phyloP scores from a whole-genome alignment of 192 early-diverging fungal genomes.

The Rhizoclosmatium globosum region DNA sequence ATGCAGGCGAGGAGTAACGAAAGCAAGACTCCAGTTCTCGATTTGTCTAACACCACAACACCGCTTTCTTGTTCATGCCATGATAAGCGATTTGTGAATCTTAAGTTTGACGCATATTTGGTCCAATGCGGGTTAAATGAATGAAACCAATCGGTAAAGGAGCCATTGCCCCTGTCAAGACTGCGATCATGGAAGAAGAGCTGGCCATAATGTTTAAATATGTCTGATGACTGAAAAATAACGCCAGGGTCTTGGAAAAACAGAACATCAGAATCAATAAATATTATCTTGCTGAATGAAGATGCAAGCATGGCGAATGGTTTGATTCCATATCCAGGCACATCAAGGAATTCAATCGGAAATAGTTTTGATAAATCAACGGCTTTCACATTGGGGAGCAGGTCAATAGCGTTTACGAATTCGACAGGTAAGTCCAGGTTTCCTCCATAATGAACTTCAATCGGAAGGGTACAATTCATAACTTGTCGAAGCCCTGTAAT shows the following conservation, averaged over 20 bases:
- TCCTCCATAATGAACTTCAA: conserved; percentile 63
- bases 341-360: background rate
- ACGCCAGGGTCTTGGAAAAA: background rate
- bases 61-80: conserved; percentile 6
- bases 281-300: background rate
- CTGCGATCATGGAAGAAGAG: conserved; percentile 71
- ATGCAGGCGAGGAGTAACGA: background rate
- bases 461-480: conserved; percentile 57
- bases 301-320: conserved; percentile 25
- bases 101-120: background rate
- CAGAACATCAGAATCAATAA: conserved; percentile 25
- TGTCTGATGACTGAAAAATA: conserved; percentile 42
- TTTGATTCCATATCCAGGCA: background rate
- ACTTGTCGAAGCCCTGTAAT: conserved; percentile 7
- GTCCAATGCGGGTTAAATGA: background rate
- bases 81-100: background rate
- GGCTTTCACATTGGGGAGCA: conserved; percentile 34
- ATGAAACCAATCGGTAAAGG: background rate
- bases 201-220: conserved; percentile 53
- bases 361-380: conserved; percentile 44
- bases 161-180: background rate
- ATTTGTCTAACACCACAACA: conserved; percentile 1
- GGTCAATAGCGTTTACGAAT: background rate
- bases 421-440: conserved; percentile 12
- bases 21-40: background rate